These are phyloP conservation scores for Saxophila tyrrhenica DNA, from an alignment of 495 filamentous ascomycete species.

Conservation along the genomic window DNA sequence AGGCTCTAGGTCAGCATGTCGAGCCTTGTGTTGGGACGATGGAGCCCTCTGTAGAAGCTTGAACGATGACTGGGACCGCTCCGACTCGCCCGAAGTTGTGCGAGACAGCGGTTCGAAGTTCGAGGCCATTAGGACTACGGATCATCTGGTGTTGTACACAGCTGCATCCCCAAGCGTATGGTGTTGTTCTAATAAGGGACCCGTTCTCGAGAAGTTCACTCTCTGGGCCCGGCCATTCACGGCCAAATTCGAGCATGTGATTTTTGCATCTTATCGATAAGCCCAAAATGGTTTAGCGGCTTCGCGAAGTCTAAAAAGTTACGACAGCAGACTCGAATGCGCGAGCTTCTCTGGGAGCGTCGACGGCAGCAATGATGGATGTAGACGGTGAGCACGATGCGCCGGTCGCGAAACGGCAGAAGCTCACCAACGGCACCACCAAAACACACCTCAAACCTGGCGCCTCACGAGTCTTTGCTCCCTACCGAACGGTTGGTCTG, in stretches of 20 bases:
- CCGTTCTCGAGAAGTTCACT: too few species aligned
- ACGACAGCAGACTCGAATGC: background rate
- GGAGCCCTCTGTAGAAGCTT: slow-evolving; percentile 17
- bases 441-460: slow-evolving; percentile 11
- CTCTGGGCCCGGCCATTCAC: too few species aligned
- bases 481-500: slow-evolving; percentile 85
- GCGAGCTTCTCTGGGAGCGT: background rate
- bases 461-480: slow-evolving; percentile 70
- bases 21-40: slow-evolving; percentile 37
- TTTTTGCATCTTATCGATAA: background rate
- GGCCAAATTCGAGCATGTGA: too few species aligned
- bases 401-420: slow-evolving; percentile 35
- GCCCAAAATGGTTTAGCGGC: background rate
- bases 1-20: slow-evolving; percentile 41
- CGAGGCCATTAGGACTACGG: background rate
- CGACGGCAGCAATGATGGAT: slow-evolving; percentile 2
- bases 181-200: too few species aligned
- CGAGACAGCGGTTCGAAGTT: slow-evolving; percentile 24
- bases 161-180: too few species aligned
- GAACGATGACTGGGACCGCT: slow-evolving; percentile 6
- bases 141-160: too few species aligned
- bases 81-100: slow-evolving; percentile 27
- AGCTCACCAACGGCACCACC: slow-evolving; percentile 48
- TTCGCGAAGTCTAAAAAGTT: background rate
- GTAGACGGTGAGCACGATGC: background rate